These are phyloP conservation scores for Pyrus pyrifolia DNA, from an alignment of 306 rosid genomes.

Conservation along the genomic window DNA sequence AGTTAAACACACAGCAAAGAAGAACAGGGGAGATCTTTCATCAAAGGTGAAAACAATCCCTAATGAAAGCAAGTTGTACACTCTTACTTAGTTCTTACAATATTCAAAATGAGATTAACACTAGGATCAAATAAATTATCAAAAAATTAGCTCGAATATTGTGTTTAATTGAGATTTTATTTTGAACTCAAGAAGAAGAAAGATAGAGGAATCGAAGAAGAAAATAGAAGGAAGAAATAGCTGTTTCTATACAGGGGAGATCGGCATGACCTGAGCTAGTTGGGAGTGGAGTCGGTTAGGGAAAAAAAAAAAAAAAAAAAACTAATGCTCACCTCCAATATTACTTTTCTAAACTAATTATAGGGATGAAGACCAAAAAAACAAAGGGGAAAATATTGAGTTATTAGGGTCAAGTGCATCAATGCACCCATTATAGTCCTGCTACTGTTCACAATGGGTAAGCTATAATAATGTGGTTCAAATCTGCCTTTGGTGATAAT, in stretches of 20 bases:
- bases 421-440: too few species aligned
- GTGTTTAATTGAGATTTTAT: background rate
- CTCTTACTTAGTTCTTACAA: background rate
- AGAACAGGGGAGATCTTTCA: background rate
- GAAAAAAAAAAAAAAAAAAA: too few species aligned
- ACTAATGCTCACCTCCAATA: background rate
- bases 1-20: too few species aligned
- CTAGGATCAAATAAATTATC: too few species aligned
- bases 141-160: background rate
- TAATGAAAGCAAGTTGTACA: background rate
- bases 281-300: background rate
- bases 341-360: background rate
- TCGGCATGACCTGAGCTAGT: background rate
- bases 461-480: too few species aligned
- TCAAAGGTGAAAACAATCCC: background rate
- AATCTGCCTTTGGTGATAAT: too few species aligned
- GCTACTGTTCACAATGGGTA: too few species aligned
- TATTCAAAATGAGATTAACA: background rate
- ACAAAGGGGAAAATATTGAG: too few species aligned
- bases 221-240: background rate
- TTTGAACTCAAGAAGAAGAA: background rate
- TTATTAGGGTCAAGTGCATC: too few species aligned
- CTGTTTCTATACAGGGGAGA: background rate
- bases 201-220: too few species aligned
- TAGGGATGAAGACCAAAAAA: too few species aligned